These are phyloP conservation scores for Diutina scorzettiae DNA, from an alignment of 1,139 yeast genomes.

Conservation along the genomic window DNA sequence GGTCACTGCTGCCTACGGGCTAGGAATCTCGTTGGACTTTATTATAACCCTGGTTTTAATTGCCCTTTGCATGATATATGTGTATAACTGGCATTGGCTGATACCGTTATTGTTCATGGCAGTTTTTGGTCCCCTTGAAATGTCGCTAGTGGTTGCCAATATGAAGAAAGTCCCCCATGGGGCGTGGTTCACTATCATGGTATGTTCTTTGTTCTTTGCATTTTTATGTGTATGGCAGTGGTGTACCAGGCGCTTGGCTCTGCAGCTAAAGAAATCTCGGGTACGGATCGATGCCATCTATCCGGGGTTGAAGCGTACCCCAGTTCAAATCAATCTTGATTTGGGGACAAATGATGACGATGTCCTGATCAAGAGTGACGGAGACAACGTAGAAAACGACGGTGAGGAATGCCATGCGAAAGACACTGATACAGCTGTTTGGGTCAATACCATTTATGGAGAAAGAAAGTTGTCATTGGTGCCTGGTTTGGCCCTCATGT, in stretches of 20 bases:
- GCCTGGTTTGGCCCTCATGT: constrained; percentile 31
- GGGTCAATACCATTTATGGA: constrained; percentile 11
- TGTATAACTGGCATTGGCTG: constrained; percentile 24
- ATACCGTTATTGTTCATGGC: constrained; percentile 23
- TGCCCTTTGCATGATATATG: constrained; percentile 32
- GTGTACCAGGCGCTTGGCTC: constrained; percentile 30
- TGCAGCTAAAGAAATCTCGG: constrained; percentile 21
- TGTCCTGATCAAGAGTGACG: constrained; percentile 6
- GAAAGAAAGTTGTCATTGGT: constrained; percentile 13
- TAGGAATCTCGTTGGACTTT: constrained; percentile 45
- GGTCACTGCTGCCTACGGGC: constrained; percentile 50
- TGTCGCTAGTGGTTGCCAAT: constrained; percentile 33
- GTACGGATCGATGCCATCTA: constrained; percentile 19
- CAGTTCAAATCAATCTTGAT: neutral
- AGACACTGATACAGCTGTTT: neutral
- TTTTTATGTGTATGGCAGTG: constrained; percentile 37
- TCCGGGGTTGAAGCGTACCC: neutral
- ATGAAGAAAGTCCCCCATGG: constrained; percentile 41
- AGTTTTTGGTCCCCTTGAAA: constrained; percentile 35
- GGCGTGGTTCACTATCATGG: constrained; percentile 45
- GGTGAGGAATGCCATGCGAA: constrained; percentile 7
- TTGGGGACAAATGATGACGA: constrained; percentile 7
- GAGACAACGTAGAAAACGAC: constrained; percentile 6
- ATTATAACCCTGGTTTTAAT: constrained; percentile 38
- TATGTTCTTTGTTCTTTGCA: constrained; percentile 21